Base-by-base conservation (phyloP, 2,329 filamentous ascomycete genomes). In the Sporothrix sp. region DNA sequence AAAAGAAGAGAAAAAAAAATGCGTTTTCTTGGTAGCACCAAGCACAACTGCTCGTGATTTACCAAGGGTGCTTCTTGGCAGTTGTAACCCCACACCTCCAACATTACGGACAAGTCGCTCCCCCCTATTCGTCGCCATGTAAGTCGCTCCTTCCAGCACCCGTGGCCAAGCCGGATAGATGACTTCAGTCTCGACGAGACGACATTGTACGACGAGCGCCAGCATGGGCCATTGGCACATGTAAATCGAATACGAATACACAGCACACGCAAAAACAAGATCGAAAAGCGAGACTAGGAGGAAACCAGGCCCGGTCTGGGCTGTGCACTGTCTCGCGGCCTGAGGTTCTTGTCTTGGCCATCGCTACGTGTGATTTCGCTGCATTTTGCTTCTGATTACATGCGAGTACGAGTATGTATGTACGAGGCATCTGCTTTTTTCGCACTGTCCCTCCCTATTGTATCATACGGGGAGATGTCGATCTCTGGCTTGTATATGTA, bases 221-320 rank as follows among this genome's bases (percentile, higher is more conserved):
- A n/a, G n/a, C n/a, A n/a, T n/a, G n/a, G n/a, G n/a, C n/a, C n/a
- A 40, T 40, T 28, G 38, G 28, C 38, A 40, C 38, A 40, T 40
- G 38, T 27, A 40, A n/a, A n/a, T n/a, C n/a, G 38, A 28, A n/a
- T n/a, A n/a, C n/a, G n/a, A n/a, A n/a, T n/a, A n/a, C 25, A 27
- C 13, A 40, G 7, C 16, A 18, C n/a, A 27, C 32, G 27, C 27
- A 32, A 21, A n/a, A 32, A 21, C 40, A 42, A 16, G n/a, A 42
- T 9, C 8, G 18, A 43, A 20, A 32, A n/a, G n/a, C n/a, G n/a
- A 21, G 32, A 21, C 13, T 7, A 16, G 40, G 27, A 21, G 18
- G 5, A n/a, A 23, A 43, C 1, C 13, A 13, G 28, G 28, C 28
- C 9, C 30, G 28, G 42, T 18, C 20, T 23, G 42, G 33, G 28